These are phyloP conservation scores for Stephanodiscus triporus DNA, from an alignment of 108 stramenopile genomes.

Conservation along the genomic window DNA sequence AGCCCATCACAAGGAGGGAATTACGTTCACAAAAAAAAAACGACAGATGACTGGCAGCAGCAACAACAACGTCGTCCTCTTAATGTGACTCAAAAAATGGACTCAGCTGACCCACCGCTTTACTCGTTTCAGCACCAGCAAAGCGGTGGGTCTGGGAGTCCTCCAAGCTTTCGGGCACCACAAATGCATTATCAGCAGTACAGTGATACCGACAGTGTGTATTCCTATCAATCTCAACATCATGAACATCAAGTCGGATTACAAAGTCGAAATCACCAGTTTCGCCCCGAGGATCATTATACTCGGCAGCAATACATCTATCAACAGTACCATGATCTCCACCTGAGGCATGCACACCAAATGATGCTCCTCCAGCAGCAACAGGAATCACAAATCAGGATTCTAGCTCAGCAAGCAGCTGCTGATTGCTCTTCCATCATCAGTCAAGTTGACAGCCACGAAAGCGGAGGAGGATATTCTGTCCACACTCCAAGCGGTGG, in stretches of 20 bases:
- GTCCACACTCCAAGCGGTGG: not conserved
- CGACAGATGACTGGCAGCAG: conserved; percentile 20
- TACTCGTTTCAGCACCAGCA: conserved; percentile 8
- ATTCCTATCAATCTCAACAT: conserved; percentile 31
- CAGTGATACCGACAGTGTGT: conserved; percentile 24
- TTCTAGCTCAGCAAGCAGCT: conserved; percentile 5
- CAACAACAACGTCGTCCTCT: conserved; percentile 24
- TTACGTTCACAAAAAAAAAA: conserved; percentile 6
- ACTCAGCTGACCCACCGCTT: not conserved
- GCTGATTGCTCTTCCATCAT: conserved; percentile 11
- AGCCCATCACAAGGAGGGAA: conserved; percentile 12
- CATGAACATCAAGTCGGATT: conserved; percentile 20
- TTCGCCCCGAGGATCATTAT: conserved; percentile 22
- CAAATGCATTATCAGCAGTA: conserved; percentile 32
- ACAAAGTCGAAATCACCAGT: conserved; percentile 2
- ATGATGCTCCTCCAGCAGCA: conserved; percentile 47
- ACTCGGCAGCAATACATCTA: conserved; percentile 46
- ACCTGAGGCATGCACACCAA: conserved; percentile 62
- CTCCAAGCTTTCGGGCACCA: conserved; percentile 4
- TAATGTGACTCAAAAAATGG: conserved; percentile 5
- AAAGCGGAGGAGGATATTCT: conserved; percentile 13
- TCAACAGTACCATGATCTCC: conserved; percentile 55
- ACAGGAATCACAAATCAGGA: conserved; percentile 37
- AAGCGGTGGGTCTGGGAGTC: conserved; percentile 13
- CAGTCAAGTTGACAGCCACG: conserved; percentile 15